Percentiles rank a stretch among this genome's conserved stretches.
These are phyloP conservation scores for Harringtonia aguacate DNA, from an alignment of 2,329 filamentous ascomycete species.

Conservation along the genomic window DNA sequence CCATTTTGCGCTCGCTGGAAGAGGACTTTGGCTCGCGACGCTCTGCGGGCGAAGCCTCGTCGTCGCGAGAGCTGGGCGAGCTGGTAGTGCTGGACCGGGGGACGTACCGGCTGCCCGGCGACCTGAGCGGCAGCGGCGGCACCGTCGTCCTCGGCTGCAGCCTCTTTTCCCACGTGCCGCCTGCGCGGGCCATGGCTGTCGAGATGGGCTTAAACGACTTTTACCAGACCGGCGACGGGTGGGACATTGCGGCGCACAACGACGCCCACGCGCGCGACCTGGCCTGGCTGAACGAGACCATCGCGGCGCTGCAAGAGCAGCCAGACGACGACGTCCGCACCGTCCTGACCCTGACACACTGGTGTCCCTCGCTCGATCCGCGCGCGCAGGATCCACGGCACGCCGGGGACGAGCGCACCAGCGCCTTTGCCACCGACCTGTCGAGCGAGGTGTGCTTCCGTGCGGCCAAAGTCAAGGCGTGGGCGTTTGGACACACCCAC, in stretches of 20 bases:
- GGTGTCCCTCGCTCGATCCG: conserved; percentile 25
- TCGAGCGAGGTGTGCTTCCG: conserved; percentile 22
- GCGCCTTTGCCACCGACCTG: conserved; percentile 30
- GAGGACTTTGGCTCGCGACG: conserved; percentile 10
- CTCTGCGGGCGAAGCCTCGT: neutral
- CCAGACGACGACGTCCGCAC: conserved; percentile 9
- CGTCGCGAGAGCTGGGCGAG: conserved; percentile 17
- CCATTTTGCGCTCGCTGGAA: conserved; percentile 21
- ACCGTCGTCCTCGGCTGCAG: conserved; percentile 25
- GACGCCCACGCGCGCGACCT: conserved; percentile 26
- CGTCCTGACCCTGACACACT: conserved; percentile 31
- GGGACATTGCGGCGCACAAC: conserved; percentile 23
- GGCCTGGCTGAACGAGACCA: conserved; percentile 29
- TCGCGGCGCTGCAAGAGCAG: conserved; percentile 17
- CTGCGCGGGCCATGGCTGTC: conserved; percentile 24
- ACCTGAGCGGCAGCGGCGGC: conserved; percentile 3
- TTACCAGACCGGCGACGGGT: conserved; percentile 25
- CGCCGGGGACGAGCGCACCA: conserved; percentile 13
- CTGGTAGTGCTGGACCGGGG: conserved; percentile 28
- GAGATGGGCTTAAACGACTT: conserved; percentile 40
- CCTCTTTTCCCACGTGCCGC: conserved; percentile 36
- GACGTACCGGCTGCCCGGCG: conserved; percentile 13
- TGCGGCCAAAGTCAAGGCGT: conserved; percentile 24
- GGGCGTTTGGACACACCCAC: conserved; percentile 40
- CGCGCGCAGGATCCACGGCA: conserved; percentile 24